These are phyloP conservation scores for Anaeramoeba flamelloides DNA, from an alignment of 78 protist genomes.

Conservation along the genomic window DNA sequence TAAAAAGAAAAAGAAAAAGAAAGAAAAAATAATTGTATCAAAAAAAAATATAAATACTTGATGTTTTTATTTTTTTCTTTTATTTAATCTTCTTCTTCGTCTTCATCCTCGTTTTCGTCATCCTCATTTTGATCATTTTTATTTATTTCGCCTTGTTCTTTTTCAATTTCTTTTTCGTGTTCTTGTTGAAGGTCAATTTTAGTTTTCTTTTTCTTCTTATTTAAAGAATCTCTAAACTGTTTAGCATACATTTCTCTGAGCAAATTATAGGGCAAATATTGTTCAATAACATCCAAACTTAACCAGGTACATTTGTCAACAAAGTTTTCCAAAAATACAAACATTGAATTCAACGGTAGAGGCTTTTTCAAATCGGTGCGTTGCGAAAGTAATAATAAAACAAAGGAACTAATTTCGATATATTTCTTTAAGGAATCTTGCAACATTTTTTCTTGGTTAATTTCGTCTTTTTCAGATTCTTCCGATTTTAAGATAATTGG, in stretches of 20 bases:
- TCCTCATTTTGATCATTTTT: too few relatives aligned
- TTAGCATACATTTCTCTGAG: background rate
- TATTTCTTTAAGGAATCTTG: background rate
- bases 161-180: too few relatives aligned
- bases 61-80: too few relatives aligned
- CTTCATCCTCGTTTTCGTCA: too few relatives aligned
- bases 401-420: background rate
- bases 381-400: background rate
- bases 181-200: too few relatives aligned
- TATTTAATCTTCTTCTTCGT: too few relatives aligned
- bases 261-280: background rate
- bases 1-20: too few relatives aligned
- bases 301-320: background rate
- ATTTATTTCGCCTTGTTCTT: too few relatives aligned
- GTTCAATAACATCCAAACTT: background rate
- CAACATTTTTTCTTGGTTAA: background rate
- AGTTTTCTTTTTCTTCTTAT: too few relatives aligned
- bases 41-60: too few relatives aligned
- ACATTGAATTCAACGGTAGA: background rate
- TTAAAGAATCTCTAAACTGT: background rate
- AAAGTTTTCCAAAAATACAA: background rate
- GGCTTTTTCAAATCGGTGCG: background rate
- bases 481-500: background rate
- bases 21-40: too few relatives aligned
- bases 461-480: background rate